phyloP scores from a whole-genome alignment of 2,329 filamentous ascomycete genomes.

The Daldinia eschscholtzii region DNA sequence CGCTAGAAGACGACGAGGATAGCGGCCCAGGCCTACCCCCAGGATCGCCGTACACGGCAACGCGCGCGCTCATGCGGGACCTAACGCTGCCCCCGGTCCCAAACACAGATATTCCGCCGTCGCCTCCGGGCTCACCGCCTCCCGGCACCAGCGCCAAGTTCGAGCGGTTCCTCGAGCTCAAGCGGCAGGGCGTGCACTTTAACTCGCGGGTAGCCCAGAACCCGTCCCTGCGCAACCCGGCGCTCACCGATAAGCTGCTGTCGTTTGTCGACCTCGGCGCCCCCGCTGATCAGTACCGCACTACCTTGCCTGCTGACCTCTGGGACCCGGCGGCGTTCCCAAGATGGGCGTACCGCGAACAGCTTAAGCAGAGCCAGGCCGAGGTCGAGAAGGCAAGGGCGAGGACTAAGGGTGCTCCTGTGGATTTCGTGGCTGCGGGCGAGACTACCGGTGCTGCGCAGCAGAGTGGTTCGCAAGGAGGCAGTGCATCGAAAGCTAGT shows the following conservation, averaged over 20 bases:
- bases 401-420: slow-evolving; percentile 57
- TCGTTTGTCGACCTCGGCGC: slow-evolving; percentile 70
- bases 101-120: slow-evolving; percentile 80
- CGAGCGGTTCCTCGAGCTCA: slow-evolving; percentile 80
- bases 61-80: slow-evolving; percentile 74
- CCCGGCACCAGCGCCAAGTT: slow-evolving; percentile 73
- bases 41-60: slow-evolving; percentile 76
- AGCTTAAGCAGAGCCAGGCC: slow-evolving; percentile 63
- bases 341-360: slow-evolving; percentile 64
- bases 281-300: slow-evolving; percentile 72
- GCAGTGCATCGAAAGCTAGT: slow-evolving; percentile 25
- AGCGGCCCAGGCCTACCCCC: slow-evolving; percentile 50
- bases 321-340: slow-evolving; percentile 72
- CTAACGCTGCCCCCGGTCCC: slow-evolving; percentile 80
- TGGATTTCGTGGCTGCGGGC: slow-evolving; percentile 63
- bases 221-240: slow-evolving; percentile 77
- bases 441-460: slow-evolving; percentile 40
- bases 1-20: slow-evolving; percentile 47
- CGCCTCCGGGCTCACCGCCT: slow-evolving; percentile 73
- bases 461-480: slow-evolving; percentile 23
- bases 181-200: slow-evolving; percentile 82
- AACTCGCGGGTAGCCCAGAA: slow-evolving; percentile 79
- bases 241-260: slow-evolving; percentile 78
- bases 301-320: slow-evolving; percentile 66
- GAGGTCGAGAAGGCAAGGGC: slow-evolving; percentile 61